Conservation (phyloP, 305 asterid species). For the Fraxinus nigra region DNA sequence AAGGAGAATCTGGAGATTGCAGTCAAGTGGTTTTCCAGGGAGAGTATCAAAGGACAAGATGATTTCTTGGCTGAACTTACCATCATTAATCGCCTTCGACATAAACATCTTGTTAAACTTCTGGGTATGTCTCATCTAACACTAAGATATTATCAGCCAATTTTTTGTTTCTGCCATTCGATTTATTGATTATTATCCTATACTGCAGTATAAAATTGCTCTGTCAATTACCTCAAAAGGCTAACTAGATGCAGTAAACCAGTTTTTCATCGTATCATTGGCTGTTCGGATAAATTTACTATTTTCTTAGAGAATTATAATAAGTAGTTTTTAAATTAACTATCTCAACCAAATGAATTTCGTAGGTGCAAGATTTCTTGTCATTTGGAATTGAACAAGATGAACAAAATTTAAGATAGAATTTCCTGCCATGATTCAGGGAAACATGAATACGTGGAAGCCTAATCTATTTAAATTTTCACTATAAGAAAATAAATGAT, state of each 20-base stretch:
- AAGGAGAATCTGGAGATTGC: slow-evolving; percentile 70
- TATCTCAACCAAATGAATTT: neutral
- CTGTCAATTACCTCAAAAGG: neutral
- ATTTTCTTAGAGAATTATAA: neutral
- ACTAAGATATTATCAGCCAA: neutral
- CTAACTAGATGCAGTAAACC: neutral
- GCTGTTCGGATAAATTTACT: neutral
- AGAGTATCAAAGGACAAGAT: slow-evolving; percentile 68
- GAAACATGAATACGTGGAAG: neutral
- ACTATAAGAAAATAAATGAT: neutral
- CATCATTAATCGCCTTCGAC: slow-evolving; percentile 86
- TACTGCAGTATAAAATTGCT: neutral
- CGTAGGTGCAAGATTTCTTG: neutral
- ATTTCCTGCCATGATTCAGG: neutral
- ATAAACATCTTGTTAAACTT: slow-evolving; percentile 78
- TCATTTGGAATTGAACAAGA: neutral
- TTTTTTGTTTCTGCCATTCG: neutral
- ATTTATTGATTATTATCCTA: neutral
- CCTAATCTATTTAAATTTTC: neutral
- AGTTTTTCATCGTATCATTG: neutral
- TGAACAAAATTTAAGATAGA: neutral
- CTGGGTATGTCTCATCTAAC: slow-evolving; percentile 50
- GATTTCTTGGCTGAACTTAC: slow-evolving; percentile 97
- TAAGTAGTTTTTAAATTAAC: neutral
- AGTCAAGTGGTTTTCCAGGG: slow-evolving; percentile 84